Evolutionary conservation across 495 filamentous ascomycete genomes (phyloP).

Genomic region (Aspergillus sparsus): DNA sequence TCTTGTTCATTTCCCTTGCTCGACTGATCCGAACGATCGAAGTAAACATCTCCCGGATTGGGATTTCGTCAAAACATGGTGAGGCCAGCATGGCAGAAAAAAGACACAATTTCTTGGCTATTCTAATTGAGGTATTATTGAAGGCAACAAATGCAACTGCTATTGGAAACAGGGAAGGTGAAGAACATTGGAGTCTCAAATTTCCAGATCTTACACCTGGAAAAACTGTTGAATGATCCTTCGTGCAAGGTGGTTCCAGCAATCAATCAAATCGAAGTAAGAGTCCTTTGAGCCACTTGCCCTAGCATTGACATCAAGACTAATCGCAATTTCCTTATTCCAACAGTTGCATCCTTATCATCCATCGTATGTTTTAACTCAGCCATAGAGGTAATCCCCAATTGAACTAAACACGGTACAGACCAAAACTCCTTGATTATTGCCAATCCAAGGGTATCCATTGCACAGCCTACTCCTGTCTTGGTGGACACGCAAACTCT

Average conservation of each 20-base stretch:
- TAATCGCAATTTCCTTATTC: background rate
- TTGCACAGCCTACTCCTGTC: slow-evolving; percentile 17
- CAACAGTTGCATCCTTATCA: slow-evolving; percentile 11
- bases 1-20: slow-evolving; percentile 14
- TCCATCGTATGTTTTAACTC: too few species aligned
- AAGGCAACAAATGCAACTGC: slow-evolving; percentile 16
- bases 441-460: slow-evolving; percentile 10
- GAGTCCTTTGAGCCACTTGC: background rate
- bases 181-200: slow-evolving; percentile 14
- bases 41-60: background rate
- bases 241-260: slow-evolving; percentile 14
- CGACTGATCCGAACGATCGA: slow-evolving; percentile 15
- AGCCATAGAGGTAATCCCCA: too few species aligned
- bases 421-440: slow-evolving; percentile 13
- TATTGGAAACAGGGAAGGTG: slow-evolving; percentile 7
- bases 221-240: slow-evolving; percentile 14
- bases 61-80: slow-evolving; percentile 16
- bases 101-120: too few species aligned
- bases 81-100: background rate
- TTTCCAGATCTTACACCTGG: slow-evolving; percentile 14
- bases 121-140: too few species aligned
- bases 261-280: slow-evolving; percentile 15
- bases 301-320: background rate
- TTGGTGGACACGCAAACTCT: slow-evolving; percentile 4
- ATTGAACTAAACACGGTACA: too few species aligned